Conservation (phyloP, 2,329 filamentous ascomycete species). For the Aspergillus bombycis region DNA sequence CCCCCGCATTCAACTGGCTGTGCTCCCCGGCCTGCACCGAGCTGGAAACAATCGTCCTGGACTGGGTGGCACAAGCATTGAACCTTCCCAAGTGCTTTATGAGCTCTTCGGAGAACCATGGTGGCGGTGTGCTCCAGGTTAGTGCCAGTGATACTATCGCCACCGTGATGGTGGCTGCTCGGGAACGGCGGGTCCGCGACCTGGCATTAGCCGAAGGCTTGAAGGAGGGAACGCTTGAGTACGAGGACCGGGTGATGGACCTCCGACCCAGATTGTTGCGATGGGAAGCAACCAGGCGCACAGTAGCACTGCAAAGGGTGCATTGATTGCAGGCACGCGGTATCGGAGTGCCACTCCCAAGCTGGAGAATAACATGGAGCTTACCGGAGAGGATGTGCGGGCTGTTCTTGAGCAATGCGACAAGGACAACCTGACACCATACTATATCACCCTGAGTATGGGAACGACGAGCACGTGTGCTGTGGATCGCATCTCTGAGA, state of each 20-base stretch:
- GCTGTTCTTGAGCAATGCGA: conserved; percentile 66
- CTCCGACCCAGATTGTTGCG: conserved; percentile 73
- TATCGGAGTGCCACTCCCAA: conserved; percentile 70
- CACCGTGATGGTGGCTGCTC: conserved; percentile 82
- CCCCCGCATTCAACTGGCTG: conserved; percentile 96
- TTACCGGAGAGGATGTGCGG: conserved; percentile 68
- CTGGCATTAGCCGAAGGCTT: conserved; percentile 56
- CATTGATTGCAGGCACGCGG: conserved; percentile 81
- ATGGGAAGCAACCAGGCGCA: conserved; percentile 80
- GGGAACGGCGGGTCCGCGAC: conserved; percentile 74
- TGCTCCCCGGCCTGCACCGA: conserved; percentile 91
- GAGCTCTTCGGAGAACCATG: conserved; percentile 65
- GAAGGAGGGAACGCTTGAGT: conserved; percentile 54
- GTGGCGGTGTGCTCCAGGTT: conserved; percentile 93
- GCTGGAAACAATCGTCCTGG: conserved; percentile 87
- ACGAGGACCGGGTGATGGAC: conserved; percentile 70
- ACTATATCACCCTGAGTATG: conserved; percentile 81
- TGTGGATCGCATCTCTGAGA: conserved; percentile 76
- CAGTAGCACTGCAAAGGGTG: conserved; percentile 83
- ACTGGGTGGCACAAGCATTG: conserved; percentile 83
- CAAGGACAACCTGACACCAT: conserved; percentile 74
- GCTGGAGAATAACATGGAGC: conserved; percentile 66
- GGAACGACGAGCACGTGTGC: conserved; percentile 90
- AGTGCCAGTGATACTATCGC: conserved; percentile 86
- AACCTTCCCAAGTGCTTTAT: conserved; percentile 73